A percentile compares a stretch with the other conserved stretches of the same genome.
Evolutionary conservation across 108 stramenopile species (phyloP).

Genomic region (Skeletonema grethae): DNA sequence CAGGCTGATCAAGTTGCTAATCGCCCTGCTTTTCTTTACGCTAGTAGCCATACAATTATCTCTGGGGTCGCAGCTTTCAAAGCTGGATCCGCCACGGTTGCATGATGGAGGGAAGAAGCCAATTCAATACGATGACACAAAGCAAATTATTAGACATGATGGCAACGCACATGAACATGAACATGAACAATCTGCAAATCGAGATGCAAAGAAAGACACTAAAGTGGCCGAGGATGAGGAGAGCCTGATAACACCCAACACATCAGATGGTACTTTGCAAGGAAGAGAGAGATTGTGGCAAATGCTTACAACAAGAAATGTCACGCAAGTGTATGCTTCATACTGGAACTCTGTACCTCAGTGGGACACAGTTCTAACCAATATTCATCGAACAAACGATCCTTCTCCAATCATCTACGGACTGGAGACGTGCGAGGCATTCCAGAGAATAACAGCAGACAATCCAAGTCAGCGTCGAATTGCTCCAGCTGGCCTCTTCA

Average conservation of each 20-base stretch:
- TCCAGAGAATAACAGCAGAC: slow-evolving; percentile 32
- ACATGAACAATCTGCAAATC: background rate
- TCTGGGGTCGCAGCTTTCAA: background rate
- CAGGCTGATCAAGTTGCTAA: background rate
- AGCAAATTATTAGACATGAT: background rate
- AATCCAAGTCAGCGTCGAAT: slow-evolving; percentile 41
- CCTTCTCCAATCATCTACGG: slow-evolving; percentile 46
- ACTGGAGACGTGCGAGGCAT: slow-evolving; percentile 48
- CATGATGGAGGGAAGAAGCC: too few species aligned
- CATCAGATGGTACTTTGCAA: slow-evolving; percentile 34
- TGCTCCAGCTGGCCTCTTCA: slow-evolving; percentile 77
- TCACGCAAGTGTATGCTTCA: slow-evolving; percentile 32
- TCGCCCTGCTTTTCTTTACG: background rate
- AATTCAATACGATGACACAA: too few species aligned
- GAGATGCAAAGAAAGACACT: background rate
- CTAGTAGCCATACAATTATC: background rate
- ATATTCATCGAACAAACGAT: slow-evolving; percentile 24
- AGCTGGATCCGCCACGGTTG: background rate
- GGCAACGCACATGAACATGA: background rate
- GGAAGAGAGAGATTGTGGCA: slow-evolving; percentile 40
- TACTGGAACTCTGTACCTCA: slow-evolving; percentile 42
- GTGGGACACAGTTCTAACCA: slow-evolving; percentile 26
- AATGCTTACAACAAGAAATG: slow-evolving; percentile 37
- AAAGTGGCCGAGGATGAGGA: background rate
- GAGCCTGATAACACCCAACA: slow-evolving; percentile 31